phyloP scores from a whole-genome alignment of 768 basidiomycete species.

The Pulveroboletus sp. region DNA sequence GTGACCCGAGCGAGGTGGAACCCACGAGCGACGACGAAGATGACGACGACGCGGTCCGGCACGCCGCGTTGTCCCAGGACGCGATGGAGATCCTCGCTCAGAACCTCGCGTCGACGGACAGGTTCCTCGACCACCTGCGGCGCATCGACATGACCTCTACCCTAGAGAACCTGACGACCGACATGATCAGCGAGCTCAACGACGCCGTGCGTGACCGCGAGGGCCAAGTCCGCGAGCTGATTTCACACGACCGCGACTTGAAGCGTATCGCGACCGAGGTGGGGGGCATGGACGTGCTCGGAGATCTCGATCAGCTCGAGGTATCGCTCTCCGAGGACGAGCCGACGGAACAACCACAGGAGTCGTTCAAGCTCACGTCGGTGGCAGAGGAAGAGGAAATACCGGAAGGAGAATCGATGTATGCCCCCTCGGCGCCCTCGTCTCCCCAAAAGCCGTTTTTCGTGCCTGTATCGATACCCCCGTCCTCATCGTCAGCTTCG shows the following conservation, averaged over 20 bases:
- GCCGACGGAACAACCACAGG: conserved; percentile 25
- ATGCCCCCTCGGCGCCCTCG: conserved; percentile 36
- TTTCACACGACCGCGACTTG: conserved; percentile 78
- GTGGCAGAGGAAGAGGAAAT: conserved; percentile 39
- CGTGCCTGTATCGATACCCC: conserved; percentile 40
- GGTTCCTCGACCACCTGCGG: conserved; percentile 70
- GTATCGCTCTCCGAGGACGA: conserved; percentile 29
- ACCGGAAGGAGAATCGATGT: conserved; percentile 42
- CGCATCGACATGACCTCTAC: conserved; percentile 51
- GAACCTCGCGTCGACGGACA: conserved; percentile 73
- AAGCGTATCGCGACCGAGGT: conserved; percentile 72
- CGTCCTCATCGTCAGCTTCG: conserved; percentile 48
- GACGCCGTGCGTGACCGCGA: conserved; percentile 75
- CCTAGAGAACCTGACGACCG: conserved; percentile 69
- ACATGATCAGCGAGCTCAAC: conserved; percentile 74
- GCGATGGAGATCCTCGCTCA: conserved; percentile 70
- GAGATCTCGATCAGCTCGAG: conserved; percentile 63
- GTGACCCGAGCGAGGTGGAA: conserved; percentile 10
- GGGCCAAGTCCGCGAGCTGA: conserved; percentile 71
- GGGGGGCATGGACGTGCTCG: conserved; percentile 70
- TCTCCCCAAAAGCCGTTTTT: conserved; percentile 62
- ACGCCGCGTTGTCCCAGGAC: conserved; percentile 39
- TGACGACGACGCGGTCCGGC: conserved; percentile 25
- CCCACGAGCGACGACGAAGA: conserved; percentile 25
- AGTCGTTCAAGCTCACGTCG: conserved; percentile 30